Conservation (phyloP, 768 basidiomycete species). For the Neoboletus brunneissimus region DNA sequence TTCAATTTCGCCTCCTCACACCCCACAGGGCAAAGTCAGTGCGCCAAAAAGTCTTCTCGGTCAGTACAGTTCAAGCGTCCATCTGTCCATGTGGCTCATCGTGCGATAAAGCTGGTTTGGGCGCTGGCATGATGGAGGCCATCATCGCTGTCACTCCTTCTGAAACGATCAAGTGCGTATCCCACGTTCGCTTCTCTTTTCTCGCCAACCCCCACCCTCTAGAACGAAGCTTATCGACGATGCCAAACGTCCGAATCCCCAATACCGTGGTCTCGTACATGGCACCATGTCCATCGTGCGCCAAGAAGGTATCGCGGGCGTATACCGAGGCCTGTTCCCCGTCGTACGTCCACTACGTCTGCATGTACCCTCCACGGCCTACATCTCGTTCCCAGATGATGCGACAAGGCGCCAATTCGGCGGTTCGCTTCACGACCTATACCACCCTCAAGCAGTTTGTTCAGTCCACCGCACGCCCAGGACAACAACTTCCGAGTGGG, state of each 20-base stretch:
- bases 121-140: slow-evolving; percentile 91
- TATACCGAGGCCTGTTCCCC: slow-evolving; percentile 91
- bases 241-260: slow-evolving; percentile 77
- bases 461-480: slow-evolving; percentile 77
- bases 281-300: slow-evolving; percentile 77
- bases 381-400: slow-evolving; percentile 62
- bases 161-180: slow-evolving; percentile 92
- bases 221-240: slow-evolving; percentile 99
- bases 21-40: slow-evolving; percentile 79
- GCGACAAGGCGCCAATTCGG: slow-evolving; percentile 97
- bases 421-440: slow-evolving; percentile 94
- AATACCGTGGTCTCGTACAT: slow-evolving; percentile 84
- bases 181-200: no score
- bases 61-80: slow-evolving; percentile 27
- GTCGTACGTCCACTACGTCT: slow-evolving; percentile 58
- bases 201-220: neutral
- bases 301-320: slow-evolving; percentile 79
- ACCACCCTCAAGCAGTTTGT: slow-evolving; percentile 92
- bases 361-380: no score
- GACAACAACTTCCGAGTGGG: slow-evolving; percentile 77
- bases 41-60: slow-evolving; percentile 82
- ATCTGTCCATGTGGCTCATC: slow-evolving; percentile 9
- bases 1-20: neutral
- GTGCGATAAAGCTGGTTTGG: slow-evolving; percentile 56
- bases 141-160: slow-evolving; percentile 94